phyloP scores from a whole-genome alignment of 2,329 filamentous ascomycete species.

The Ustilaginoidea virens region DNA sequence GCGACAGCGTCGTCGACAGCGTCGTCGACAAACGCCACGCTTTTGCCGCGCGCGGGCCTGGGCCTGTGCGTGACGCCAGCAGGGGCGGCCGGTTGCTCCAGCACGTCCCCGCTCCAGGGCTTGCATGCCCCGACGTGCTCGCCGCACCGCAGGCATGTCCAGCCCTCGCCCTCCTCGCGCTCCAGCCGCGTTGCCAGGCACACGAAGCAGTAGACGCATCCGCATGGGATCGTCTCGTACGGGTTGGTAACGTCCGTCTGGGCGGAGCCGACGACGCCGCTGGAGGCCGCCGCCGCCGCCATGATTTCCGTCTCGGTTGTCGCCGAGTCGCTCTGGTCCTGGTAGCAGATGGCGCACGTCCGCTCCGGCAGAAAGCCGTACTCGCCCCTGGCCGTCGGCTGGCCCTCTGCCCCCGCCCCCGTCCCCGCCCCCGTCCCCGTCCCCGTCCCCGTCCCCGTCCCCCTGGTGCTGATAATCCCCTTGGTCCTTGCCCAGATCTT shows the following conservation, averaged over 20 bases:
- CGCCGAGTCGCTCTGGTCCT: constrained; percentile 66
- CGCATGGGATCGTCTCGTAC: constrained; percentile 79
- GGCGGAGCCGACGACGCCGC: constrained; percentile 72
- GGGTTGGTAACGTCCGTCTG: constrained; percentile 93
- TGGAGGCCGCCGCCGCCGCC: constrained; percentile 49
- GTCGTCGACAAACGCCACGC: constrained; percentile 47
- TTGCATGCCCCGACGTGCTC: constrained; percentile 70
- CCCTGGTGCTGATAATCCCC: constrained; percentile 38
- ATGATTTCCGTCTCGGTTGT: constrained; percentile 63
- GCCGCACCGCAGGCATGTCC: constrained; percentile 81
- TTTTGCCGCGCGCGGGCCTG: constrained; percentile 31
- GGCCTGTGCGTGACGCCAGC: constrained; percentile 21
- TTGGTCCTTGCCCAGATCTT: constrained; percentile 75
- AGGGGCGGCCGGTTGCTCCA: constrained; percentile 46
- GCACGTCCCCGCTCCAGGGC: constrained; percentile 82
- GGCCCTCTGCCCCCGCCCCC: constrained; percentile 26
- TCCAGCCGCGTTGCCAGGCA: constrained; percentile 85
- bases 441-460: constrained; percentile 32
- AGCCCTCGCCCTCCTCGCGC: constrained; percentile 85
- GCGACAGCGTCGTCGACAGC: constrained; percentile 40
- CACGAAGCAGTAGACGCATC: constrained; percentile 90
- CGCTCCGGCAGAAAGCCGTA: constrained; percentile 76
- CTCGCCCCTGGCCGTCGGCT: constrained; percentile 50
- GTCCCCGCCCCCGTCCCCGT: no score
- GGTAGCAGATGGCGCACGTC: constrained; percentile 94